A percentile compares a stretch with the other conserved stretches of the same genome.
These are phyloP conservation scores for Exophiala sp. DNA, from an alignment of 2,329 filamentous ascomycete genomes.

Conservation along the genomic window DNA sequence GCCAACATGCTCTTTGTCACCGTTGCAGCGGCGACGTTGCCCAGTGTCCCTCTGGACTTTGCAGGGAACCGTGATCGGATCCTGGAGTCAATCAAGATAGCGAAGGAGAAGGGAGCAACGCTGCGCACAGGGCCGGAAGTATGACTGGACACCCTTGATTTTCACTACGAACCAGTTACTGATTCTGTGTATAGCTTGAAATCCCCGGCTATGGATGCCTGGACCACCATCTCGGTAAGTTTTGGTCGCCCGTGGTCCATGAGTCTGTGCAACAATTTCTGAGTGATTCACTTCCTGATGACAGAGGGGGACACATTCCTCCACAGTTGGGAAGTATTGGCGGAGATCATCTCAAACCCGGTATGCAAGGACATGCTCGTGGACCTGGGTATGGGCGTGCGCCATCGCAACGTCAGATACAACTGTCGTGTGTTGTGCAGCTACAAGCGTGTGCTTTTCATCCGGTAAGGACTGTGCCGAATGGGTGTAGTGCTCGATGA, in stretches of 20 bases:
- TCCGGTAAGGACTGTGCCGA: slow-evolving; percentile 34
- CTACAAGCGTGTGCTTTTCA: slow-evolving; percentile 62
- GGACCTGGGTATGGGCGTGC: slow-evolving; percentile 38
- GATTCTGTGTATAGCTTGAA: slow-evolving; percentile 36
- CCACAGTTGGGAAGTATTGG: slow-evolving; percentile 59
- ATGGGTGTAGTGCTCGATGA: background rate
- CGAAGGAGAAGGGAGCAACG: slow-evolving; percentile 57
- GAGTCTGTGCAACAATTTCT: slow-evolving; percentile 32
- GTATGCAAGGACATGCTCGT: slow-evolving; percentile 61
- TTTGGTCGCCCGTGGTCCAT: slow-evolving; percentile 26
- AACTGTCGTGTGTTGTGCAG: slow-evolving; percentile 61
- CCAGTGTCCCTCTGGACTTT: slow-evolving; percentile 49
- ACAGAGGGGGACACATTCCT: slow-evolving; percentile 47
- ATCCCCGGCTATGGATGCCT: slow-evolving; percentile 60
- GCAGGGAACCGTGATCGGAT: slow-evolving; percentile 60
- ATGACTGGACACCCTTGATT: slow-evolving; percentile 35
- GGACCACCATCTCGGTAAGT: slow-evolving; percentile 58
- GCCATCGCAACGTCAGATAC: slow-evolving; percentile 50
- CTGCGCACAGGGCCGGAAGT: slow-evolving; percentile 54
- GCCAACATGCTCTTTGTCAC: slow-evolving; percentile 4
- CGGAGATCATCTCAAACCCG: slow-evolving; percentile 54
- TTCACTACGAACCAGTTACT: background rate
- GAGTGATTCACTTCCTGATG: slow-evolving; percentile 26
- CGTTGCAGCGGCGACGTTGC: slow-evolving; percentile 14
- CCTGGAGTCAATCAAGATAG: slow-evolving; percentile 54